Base-by-base conservation (phyloP, 768 basidiomycete species). In the Harrya chromipes region DNA sequence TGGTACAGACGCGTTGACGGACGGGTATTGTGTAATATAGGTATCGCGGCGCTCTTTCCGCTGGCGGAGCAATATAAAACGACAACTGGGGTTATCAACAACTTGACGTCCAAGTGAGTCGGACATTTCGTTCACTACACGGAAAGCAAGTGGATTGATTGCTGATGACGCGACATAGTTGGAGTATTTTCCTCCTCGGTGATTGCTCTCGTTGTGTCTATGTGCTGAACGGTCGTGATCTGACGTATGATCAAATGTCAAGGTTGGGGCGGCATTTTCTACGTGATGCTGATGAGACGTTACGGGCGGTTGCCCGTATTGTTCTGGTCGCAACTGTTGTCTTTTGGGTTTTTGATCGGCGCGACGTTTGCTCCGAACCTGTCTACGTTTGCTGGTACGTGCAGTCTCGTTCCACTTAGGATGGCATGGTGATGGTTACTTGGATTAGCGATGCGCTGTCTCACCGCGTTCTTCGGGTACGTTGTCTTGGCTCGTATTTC, bases 121-220 rank as follows among this genome's bases (percentile, higher is more conserved):
- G 6, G 17, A 6, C 17, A 4, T 17, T 55, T 38, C 10, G 12
- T 37, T 19, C 14, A 10, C 9, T 9, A 6, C 16, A 4, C 16
- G 34, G 10, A 35, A 49, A 35, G 16, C 8, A 4, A 36, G 26
- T 11, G 4, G 38, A 36, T 10, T 2, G 17, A 34, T 55, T 12
- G 29, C 35, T 48, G 34, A 57, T 46, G 51, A 6, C 54, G 40
- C 16, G 2, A 23, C 19, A 11, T 35, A 66, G 65, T 51, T 78
- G 76, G 77, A 78, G 74, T 40, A 77, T 80, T 43, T 78, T 77
- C 56, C 61, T 77, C 13, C 46, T 75, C 6, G 76, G 75, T 74
- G 47, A 46, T 17, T 43, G 11, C 10, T 24, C 14, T 27, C 20
- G 12, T 38, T 42, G 12, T 12, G 21, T 39, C 26, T 10, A 14